Evolutionary conservation across 305 asterid genomes (phyloP).

Genomic region (Nicotiana rustica): DNA sequence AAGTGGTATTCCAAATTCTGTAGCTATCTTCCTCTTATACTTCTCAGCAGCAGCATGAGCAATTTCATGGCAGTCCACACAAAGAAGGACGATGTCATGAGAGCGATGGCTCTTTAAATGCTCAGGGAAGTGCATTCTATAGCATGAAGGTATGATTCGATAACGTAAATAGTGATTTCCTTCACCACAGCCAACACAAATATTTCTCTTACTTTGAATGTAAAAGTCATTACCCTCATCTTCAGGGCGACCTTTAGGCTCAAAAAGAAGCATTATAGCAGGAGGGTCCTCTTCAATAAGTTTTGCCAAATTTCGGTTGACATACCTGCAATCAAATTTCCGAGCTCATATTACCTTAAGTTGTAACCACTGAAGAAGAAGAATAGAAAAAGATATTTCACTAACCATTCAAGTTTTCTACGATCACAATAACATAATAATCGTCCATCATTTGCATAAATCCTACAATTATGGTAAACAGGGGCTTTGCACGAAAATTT

Average conservation of each 20-base stretch:
- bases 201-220: conserved; percentile 94
- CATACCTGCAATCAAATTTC: conserved; percentile 61
- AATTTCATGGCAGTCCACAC: conserved; percentile 96
- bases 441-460: conserved; percentile 93
- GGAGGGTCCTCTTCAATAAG: conserved; percentile 84
- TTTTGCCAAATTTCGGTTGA: conserved; percentile 78
- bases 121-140: conserved; percentile 96
- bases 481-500: conserved; percentile 97
- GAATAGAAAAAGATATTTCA: conserved; percentile 27
- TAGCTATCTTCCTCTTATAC: conserved; percentile 79
- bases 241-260: conserved; percentile 99
- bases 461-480: conserved; percentile 96
- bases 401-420: conserved; percentile 94
- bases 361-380: conserved; percentile 8
- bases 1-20: conserved; percentile 82
- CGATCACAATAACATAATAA: conserved; percentile 93
- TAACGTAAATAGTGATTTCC: conserved; percentile 95
- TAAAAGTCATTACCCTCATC: conserved; percentile 96
- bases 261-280: conserved; percentile 89
- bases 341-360: background rate
- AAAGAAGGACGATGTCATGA: conserved; percentile 95
- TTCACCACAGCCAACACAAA: conserved; percentile 98
- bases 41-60: conserved; percentile 97
- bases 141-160: conserved; percentile 96
- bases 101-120: conserved; percentile 98